These are phyloP conservation scores for Rhynchospora breviuscula DNA, from an alignment of 176 grass and related monocot species.

Conservation along the genomic window DNA sequence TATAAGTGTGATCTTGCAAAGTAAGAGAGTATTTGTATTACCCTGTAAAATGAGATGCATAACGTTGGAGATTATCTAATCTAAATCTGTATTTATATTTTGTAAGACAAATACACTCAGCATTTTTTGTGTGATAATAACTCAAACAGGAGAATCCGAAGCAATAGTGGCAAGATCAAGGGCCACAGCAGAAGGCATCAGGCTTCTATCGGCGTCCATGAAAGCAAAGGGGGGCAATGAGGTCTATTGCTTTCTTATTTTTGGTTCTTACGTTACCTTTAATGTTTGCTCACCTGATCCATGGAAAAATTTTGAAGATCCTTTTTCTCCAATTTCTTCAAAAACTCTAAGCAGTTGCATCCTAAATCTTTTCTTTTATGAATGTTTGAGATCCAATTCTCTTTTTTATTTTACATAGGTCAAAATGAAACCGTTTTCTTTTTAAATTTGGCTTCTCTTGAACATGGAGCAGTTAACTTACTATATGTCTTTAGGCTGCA, in stretches of 20 bases:
- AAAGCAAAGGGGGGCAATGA: conserved; percentile 65
- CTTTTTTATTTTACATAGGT: not conserved
- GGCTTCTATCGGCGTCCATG: conserved; percentile 61
- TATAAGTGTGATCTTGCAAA: not conserved
- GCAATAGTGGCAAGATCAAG: conserved; percentile 75
- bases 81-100: not conserved
- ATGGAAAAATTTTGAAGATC: not conserved
- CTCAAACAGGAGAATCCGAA: conserved; percentile 69
- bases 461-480: not conserved
- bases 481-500: conserved; percentile 43
- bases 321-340: not conserved
- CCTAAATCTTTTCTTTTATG: not conserved
- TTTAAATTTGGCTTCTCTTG: not conserved
- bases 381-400: not conserved
- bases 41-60: not conserved
- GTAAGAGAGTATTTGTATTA: not conserved
- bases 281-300: not conserved
- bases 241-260: conserved; percentile 35
- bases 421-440: not conserved
- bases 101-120: not conserved
- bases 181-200: conserved; percentile 70
- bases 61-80: not conserved
- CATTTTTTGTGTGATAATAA: not conserved
- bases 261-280: not conserved
- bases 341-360: not conserved